Evolutionary conservation across 805 yeast species (phyloP).

Genomic region (Danielia oregonensis): DNA sequence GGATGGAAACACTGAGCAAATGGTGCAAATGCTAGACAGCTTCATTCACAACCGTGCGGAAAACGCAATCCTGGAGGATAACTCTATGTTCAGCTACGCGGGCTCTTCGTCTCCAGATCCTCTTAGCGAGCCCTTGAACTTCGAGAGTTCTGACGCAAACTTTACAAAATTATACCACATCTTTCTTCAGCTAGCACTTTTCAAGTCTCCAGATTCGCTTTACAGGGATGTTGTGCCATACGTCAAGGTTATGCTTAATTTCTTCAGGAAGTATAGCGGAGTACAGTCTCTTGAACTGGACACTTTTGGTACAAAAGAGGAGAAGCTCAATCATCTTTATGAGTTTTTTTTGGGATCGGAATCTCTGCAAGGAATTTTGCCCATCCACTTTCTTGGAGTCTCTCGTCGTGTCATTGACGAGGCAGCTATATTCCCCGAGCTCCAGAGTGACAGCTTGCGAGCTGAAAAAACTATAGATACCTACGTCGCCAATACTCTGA

Average conservation of each 20-base stretch:
- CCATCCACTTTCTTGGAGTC: conserved; percentile 8
- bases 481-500: neutral
- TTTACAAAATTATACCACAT: conserved; percentile 19
- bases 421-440: conserved; percentile 18
- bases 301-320: conserved; percentile 14
- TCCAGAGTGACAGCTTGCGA: no score
- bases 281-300: conserved; percentile 20
- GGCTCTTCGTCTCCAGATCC: neutral
- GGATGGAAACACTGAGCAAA: conserved; percentile 20
- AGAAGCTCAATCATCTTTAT: conserved; percentile 15
- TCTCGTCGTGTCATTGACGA: conserved; percentile 12
- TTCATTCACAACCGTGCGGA: conserved; percentile 10
- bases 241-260: conserved; percentile 18
- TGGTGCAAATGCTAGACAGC: conserved; percentile 19
- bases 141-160: conserved; percentile 14
- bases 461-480: no score
- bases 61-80: conserved; percentile 8
- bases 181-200: conserved; percentile 21
- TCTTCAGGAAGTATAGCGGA: conserved; percentile 18
- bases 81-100: conserved; percentile 21
- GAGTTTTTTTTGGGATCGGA: conserved; percentile 17
- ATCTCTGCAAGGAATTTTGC: conserved; percentile 13
- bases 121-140: conserved; percentile 9
- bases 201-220: conserved; percentile 9
- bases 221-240: conserved; percentile 14